These are phyloP conservation scores for Mortierella sp. DNA, from an alignment of 371 early-diverging fungal species.

Conservation along the genomic window DNA sequence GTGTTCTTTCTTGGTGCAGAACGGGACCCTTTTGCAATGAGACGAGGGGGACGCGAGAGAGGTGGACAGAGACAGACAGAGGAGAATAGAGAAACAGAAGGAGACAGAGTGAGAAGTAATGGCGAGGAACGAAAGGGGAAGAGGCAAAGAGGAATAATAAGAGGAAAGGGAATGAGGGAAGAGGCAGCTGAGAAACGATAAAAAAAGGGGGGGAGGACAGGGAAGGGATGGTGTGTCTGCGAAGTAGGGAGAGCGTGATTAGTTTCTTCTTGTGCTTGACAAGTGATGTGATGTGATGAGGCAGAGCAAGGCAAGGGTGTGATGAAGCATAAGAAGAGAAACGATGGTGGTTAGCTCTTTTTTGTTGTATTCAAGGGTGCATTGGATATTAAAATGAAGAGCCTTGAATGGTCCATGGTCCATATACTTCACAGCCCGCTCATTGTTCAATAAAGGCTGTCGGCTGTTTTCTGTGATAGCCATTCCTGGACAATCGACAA, in stretches of 20 bases:
- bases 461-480: background rate
- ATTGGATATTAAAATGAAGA: too few species aligned
- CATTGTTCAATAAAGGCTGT: background rate
- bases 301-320: too few species aligned
- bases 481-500: background rate
- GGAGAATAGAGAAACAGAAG: background rate
- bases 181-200: background rate
- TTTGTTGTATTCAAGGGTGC: background rate
- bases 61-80: background rate
- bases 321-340: too few species aligned
- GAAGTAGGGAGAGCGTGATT: background rate
- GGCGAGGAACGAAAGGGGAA: background rate
- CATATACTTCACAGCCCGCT: background rate
- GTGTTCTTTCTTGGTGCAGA: constrained; percentile 29
- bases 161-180: constrained; percentile 2
- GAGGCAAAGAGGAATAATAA: constrained; percentile 2
- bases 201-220: constrained; percentile 8
- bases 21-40: constrained; percentile 22
- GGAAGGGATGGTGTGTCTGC: background rate
- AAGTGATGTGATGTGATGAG: background rate
- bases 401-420: background rate
- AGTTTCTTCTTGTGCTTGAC: background rate
- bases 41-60: constrained; percentile 5
- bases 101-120: background rate
- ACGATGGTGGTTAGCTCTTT: background rate